Evolutionary conservation across 345 rosid genomes (phyloP), one percentile per base, ranked within the genome.

Genomic region (Camelina sativa): DNA sequence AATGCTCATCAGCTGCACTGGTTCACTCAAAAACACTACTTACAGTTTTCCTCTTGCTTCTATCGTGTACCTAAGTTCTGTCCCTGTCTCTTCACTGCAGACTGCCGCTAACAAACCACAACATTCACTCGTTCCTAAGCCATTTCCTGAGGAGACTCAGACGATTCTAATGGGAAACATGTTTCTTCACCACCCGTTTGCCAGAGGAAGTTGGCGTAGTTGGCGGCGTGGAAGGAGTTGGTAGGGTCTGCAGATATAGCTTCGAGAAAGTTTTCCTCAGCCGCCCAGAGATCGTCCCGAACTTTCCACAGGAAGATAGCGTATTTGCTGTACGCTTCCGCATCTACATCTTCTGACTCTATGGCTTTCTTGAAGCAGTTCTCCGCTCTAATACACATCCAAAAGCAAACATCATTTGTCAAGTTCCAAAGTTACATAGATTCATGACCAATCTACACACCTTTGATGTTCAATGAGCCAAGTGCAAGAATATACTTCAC

Each of bases 141-240:
- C 11, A 77, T 71, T 7, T 64, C 72, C 62, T 71, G 72, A 37
- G 76, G 61, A 28, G 71, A 76, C 25, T 62, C 73, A 46, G 43
- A 68, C 3, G 71, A 76, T 23, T 35, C 77, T 30, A 85, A 77
- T 8, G 94, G 92, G 66, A 43, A 91, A 76, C 93, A 91, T 2
- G 92, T 86, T 1, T 87, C 97, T 47, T 86, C 86, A 6, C 84
- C 95, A 20, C 97, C 92, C 0, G 91, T 89, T 65, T 34, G 88
- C 91, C 96, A 86, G 1, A 93, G 91, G 75, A 93, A 93, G 76
- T 72, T 65, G 1, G 93, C 97, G 19, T 93, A 89, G 67, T 76
- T 91, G 9, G 93, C 86, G 0, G 92, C 83, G 41, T 86, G 59
- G 46, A 52, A 80, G 11, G 87, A 62, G 79, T 74, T 89, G 8